These are phyloP conservation scores for Chaetoscypha palmicola DNA, from an alignment of 2,329 filamentous ascomycete genomes.

Conservation along the genomic window DNA sequence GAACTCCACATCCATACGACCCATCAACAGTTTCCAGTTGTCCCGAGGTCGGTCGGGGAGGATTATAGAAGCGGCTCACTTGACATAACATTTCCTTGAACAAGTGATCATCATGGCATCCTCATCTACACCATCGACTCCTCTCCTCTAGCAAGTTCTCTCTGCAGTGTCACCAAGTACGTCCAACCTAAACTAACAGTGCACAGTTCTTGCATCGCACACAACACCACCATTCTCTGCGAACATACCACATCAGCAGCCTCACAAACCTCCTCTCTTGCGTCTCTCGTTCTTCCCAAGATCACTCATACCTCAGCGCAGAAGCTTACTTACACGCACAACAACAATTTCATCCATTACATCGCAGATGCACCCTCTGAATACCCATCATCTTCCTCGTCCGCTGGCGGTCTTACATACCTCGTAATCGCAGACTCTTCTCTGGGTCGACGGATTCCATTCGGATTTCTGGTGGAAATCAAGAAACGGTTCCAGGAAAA, in stretches of 20 bases:
- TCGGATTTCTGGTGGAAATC: slow-evolving; percentile 85
- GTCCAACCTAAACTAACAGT: slow-evolving; percentile 11
- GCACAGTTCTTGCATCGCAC: slow-evolving; percentile 79
- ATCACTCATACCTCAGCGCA: slow-evolving; percentile 74
- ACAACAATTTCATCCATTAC: slow-evolving; percentile 90
- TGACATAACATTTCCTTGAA: no score
- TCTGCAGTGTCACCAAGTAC: neutral
- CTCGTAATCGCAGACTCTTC: slow-evolving; percentile 78
- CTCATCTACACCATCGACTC: slow-evolving; percentile 59
- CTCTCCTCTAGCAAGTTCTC: slow-evolving; percentile 61
- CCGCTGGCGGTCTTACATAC: slow-evolving; percentile 80
- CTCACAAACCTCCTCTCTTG: slow-evolving; percentile 76
- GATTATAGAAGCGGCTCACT: no score
- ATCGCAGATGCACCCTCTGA: slow-evolving; percentile 74
- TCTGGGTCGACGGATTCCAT: slow-evolving; percentile 81
- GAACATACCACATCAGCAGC: slow-evolving; percentile 87
- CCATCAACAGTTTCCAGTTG: no score
- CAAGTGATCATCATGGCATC: slow-evolving; percentile 58
- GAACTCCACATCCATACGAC: no score
- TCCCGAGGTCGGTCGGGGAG: no score
- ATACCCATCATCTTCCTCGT: slow-evolving; percentile 45
- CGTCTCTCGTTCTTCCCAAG: slow-evolving; percentile 90
- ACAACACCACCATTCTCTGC: slow-evolving; percentile 85
- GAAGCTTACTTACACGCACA: slow-evolving; percentile 92
- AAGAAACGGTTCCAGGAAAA: slow-evolving; percentile 76